Conservation (phyloP, 23 red algal species). For the Gracilaria caudata region DNA sequence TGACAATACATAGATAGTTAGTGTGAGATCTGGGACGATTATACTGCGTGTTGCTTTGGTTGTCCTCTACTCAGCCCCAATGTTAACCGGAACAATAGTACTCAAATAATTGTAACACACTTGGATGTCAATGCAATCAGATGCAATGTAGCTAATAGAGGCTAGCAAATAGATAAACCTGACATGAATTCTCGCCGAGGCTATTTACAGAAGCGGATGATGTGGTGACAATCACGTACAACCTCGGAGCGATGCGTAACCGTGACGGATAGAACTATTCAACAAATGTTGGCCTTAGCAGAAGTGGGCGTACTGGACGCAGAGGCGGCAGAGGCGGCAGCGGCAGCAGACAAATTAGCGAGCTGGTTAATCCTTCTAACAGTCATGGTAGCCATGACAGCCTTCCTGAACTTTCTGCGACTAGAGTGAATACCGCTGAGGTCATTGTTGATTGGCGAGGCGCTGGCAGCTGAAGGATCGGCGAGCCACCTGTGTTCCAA, state of each 20-base stretch:
- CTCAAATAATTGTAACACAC: neutral
- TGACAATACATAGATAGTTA: neutral
- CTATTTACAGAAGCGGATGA: constrained; percentile 21
- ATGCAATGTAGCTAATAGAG: neutral
- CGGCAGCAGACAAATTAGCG: neutral
- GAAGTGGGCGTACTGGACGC: neutral
- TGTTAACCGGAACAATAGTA: neutral
- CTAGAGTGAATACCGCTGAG: constrained; percentile 79
- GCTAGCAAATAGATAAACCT: neutral
- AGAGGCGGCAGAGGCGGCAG: constrained; percentile 5
- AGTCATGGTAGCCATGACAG: constrained; percentile 77
- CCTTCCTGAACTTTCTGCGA: constrained; percentile 80
- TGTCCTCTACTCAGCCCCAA: neutral
- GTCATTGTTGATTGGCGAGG: constrained; percentile 75
- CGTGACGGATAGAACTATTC: neutral
- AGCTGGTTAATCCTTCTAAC: constrained; percentile 60
- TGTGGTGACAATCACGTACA: neutral
- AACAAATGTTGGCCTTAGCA: neutral
- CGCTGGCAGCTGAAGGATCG: constrained; percentile 53
- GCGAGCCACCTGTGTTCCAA: constrained; percentile 88
- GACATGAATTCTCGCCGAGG: constrained; percentile 9
- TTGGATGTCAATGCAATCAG: neutral
- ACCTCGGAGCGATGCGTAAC: constrained; percentile 9
- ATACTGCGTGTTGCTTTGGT: neutral
- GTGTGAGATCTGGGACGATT: neutral